Base-by-base conservation (phyloP, 768 basidiomycete species). In the Cytidiella melzeri region DNA sequence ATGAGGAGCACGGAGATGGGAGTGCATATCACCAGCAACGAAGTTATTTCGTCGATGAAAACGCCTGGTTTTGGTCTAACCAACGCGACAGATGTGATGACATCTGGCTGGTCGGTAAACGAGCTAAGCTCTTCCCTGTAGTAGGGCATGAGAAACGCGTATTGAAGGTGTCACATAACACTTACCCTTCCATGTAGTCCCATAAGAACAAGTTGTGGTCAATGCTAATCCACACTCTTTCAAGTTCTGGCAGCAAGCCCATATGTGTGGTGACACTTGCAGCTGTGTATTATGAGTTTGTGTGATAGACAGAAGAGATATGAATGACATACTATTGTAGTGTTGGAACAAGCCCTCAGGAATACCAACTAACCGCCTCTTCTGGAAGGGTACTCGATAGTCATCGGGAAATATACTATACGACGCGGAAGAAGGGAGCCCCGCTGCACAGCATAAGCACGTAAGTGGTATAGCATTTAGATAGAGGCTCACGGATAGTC, bases 111-210 rank as follows among this genome's bases (percentile, higher is more conserved):
- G 63, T 95, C 92, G 27, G 87, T 82, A 62, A 88, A 95, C n/a
- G 90, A 90, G 55, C 79, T 85, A 56, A 96, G 84, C 64, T 93
- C 91, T 65, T 88, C 84, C n/a, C 92, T 65, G 46, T 1, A 4
- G 5, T 3, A 27, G 10, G 12, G 15, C 38, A 37, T 18, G 21
- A 40, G 49, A 54, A 47, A 48, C 43, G 21, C 45, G 23, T n/a
- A 10, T 2, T 7, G 27, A 20, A 3, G 48, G 4, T 30, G 30
- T 52, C 38, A 24, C 44, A 41, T 13, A 10, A 21, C 37, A 72
- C 86, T 48, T 57, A 95, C 94, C 92, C 91, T 57, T 95, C 89
- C 28, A 83, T 71, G 64, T 96, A 99, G 66, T 99, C 92, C 96
- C 96, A 98, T 20, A 99, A 71, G 60, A 96, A 90, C 27, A 99